Evolutionary conservation across 495 filamentous ascomycete genomes (phyloP), one percentile per base, ranked within the genome.

Genomic region (Platismatia glauca): DNA sequence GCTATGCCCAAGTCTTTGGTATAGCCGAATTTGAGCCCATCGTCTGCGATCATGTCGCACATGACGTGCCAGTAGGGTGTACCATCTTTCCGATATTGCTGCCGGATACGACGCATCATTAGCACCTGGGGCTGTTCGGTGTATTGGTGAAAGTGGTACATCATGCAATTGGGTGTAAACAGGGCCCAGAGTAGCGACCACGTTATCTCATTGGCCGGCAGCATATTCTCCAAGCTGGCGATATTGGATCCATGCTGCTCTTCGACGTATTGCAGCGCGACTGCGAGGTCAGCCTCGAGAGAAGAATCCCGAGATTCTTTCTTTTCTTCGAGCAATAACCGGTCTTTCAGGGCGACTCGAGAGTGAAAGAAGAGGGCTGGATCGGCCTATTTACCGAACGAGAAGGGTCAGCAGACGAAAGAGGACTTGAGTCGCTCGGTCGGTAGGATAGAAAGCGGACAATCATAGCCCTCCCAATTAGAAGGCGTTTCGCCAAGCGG

Each of bases 321-420:
- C 7, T 58, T 57, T 33, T 61, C 61, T 59, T 70, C 68, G 38
- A 33, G 37, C n/a, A 57, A 38, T 20, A 66, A 50, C 31, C 60
- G 34, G 15, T 63, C 60, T 43, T 58, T 44, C 13, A 70, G 63
- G 18, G 53, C 58, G 35, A 58, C 46, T 48, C 53, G 53, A 9
- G 68, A 60, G 33, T 70, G 60, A 44, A 68, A 70, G 7, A 70
- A 63, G 9, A 68, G 67, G 12, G 59, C 50, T 35, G 67, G 68
- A 62, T 68, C 61, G 22, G 66, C 63, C 66, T 67, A 52, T 9
- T 55, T 16, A 11, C 12, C 9, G 11, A 18, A 11, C 20, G n/a
- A 20, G 7, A 38, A 15, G 6, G 16, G 31, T 62, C 15, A 62
- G 60, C 37, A n/a, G 29, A 33, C 15, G 44, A 0, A 24, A 24